Evolutionary conservation across 2,329 filamentous ascomycete species (phyloP), one percentile per base, ranked within the genome.

Genomic region (Ceratocystis cacaofunesta): DNA sequence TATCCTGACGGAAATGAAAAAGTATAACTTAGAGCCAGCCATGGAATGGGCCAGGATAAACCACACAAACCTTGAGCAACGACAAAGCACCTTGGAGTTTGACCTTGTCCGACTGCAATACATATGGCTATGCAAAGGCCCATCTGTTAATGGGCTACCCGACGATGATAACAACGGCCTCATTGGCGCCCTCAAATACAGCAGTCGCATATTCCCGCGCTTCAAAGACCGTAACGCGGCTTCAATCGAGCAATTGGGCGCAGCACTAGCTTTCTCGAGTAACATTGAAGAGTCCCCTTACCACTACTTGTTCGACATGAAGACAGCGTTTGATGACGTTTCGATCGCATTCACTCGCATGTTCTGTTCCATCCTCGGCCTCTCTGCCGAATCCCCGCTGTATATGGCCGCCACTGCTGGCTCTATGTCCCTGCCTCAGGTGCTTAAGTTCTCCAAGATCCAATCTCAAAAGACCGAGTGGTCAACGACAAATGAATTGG

Each of bases 401-500:
- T 96, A 96, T 74, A 85, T 96, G 32, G 92, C 94, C 61, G 88
- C 89, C 1, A 97, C 92, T 10, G 94, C 94, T 0, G 94, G 94
- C 58, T 87, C 90, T 8, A 94, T 99, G 62, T 92, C 94, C 0
- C 80, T 99, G 0, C 94, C 94, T 0, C 89, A 88, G 15, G 80
- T 97, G 3, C 81, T 95, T 70, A 99, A 97, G 75, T 86, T 95
- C 72, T 89, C 90, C 67, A 85, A 82, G 2, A 92, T 94, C 72
- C 92, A 95, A 80, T 88, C 88, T 71, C 92, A 92, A 75, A 86
- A 89, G 68, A 95, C 92, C 0, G 92, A 95, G 75, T 99, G 94
- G 94, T 96, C 92, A 0, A 92, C 90, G 3, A 83, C 88, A 68
- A 86, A 94, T 72, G 94, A 99, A 74, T 79, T 99, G 19, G 90